A percentile compares a stretch with the other conserved stretches of the same genome.
Conservation (phyloP, 345 rosid genomes). For the Odontarrhena argentea region DNA sequence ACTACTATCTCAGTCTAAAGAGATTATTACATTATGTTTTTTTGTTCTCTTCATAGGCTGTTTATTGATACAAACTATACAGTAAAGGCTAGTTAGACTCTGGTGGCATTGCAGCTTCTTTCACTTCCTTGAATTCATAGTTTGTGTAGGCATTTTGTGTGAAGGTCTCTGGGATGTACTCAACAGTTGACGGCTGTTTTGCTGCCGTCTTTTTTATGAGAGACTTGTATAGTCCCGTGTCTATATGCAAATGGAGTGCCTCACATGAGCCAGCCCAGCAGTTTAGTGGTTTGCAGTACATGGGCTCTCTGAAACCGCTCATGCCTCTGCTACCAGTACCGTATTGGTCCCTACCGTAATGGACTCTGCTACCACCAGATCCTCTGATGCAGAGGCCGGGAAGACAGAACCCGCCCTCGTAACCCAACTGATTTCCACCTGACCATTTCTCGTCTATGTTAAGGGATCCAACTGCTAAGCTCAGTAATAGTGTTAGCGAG, state of each 20-base stretch:
- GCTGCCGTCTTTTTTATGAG: slow-evolving; percentile 24
- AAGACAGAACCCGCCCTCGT: slow-evolving; percentile 36
- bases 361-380: slow-evolving; percentile 22
- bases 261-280: slow-evolving; percentile 34
- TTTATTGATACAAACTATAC: slow-evolving; percentile 15
- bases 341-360: background rate
- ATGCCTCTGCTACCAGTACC: background rate
- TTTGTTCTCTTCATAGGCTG: background rate
- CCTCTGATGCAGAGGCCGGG: slow-evolving; percentile 41
- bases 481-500: slow-evolving; percentile 34
- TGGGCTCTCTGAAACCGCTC: slow-evolving; percentile 9
- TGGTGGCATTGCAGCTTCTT: slow-evolving; percentile 40
- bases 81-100: slow-evolving; percentile 22
- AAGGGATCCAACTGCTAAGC: slow-evolving; percentile 29
- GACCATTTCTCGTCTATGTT: slow-evolving; percentile 36
- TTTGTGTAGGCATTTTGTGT: slow-evolving; percentile 17
- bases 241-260: slow-evolving; percentile 34
- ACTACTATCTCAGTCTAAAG: slow-evolving; percentile 12
- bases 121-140: slow-evolving; percentile 17
- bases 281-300: slow-evolving; percentile 31
- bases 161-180: slow-evolving; percentile 26
- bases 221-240: slow-evolving; percentile 35
- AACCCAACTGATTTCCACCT: slow-evolving; percentile 23
- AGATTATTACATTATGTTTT: slow-evolving; percentile 7
- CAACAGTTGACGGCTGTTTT: background rate